Base-by-base conservation (phyloP, 768 basidiomycete species). In the Thelephora aurantiotincta region DNA sequence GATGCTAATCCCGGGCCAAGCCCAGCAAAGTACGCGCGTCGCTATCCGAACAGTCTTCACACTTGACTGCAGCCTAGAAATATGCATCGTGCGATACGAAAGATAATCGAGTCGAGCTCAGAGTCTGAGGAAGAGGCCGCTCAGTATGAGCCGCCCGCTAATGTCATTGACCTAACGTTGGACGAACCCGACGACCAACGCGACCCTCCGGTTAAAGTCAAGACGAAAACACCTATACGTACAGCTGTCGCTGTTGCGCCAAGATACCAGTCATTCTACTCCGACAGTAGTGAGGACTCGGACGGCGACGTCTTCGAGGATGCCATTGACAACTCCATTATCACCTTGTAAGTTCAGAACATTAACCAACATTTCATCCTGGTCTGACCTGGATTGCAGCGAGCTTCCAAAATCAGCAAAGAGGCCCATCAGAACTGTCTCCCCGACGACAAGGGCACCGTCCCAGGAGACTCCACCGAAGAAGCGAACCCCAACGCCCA, bases 371-470 rank as follows among this genome's bases (percentile, higher is more conserved):
- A 20, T 48, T 51, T 50, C 30, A 34, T 14, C 44, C 14, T 41
- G 23, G 35, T 35, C 38, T 34, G n/a, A 34, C 4, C 5, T 35
- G 6, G 5, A 22, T 43, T 66, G 66, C 37, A 62, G 80, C 51
- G 77, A 78, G 49, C 73, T 75, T 6, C 71, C 59, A 45, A 64
- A 63, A 44, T 66, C 71, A 12, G 47, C 35, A 55, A 55, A 47
- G 38, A 30, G 16, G 38, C 38, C 11, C 12, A 19, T 23, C 13
- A 51, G 46, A 19, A 42, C 13, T 13, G 3, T 14, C 7, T 36
- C 41, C 37, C 33, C 36, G 42, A 22, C 50, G 14, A 23, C 43
- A 26, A 33, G 22, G 20, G 49, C 47, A 16, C 43, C 22, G 23
- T 44, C 51, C 6, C 43, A 35, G 13, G 26, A 45, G 19, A 33